phyloP scores from a whole-genome alignment of 176 grass and related monocot genomes.

The Aegilops tauschii region DNA sequence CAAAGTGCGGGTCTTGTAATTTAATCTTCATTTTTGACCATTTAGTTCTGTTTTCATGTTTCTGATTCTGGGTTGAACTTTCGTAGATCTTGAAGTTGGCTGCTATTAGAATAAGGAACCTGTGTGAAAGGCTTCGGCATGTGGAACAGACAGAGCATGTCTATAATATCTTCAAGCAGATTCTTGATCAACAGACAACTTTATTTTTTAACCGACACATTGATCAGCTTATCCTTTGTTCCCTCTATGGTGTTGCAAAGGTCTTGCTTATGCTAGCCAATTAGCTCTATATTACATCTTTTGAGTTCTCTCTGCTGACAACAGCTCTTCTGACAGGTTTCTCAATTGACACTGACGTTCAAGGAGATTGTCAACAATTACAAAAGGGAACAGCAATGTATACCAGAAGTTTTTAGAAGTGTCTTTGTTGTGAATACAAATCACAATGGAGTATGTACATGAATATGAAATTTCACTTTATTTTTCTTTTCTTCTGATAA shows the following conservation, averaged over 20 bases:
- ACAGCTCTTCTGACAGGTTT: conserved; percentile 62
- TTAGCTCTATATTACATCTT: conserved; percentile 17
- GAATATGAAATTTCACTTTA: neutral
- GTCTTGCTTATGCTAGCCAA: conserved; percentile 39
- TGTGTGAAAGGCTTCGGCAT: conserved; percentile 75
- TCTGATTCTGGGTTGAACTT: conserved; percentile 36
- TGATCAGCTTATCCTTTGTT: conserved; percentile 90
- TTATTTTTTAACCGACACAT: conserved; percentile 93
- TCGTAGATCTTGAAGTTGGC: conserved; percentile 85
- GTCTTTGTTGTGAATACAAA: conserved; percentile 63
- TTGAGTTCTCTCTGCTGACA: conserved; percentile 27
- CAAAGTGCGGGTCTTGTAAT: conserved; percentile 53
- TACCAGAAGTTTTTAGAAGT: conserved; percentile 66
- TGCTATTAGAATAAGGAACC: conserved; percentile 88
- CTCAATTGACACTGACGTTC: conserved; percentile 54
- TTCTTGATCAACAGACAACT: conserved; percentile 68
- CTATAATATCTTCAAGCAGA: conserved; percentile 71
- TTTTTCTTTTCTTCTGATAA: conserved; percentile 15
- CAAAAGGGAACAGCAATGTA: conserved; percentile 84
- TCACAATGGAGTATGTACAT: conserved; percentile 47
- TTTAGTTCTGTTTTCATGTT: conserved; percentile 14
- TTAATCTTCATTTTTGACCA: conserved; percentile 29
- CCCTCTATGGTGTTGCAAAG: conserved; percentile 95
- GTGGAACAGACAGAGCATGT: conserved; percentile 67
- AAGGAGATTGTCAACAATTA: conserved; percentile 77